Base-by-base conservation (phyloP, 805 yeast species). In the Yarrowia sp. region DNA sequence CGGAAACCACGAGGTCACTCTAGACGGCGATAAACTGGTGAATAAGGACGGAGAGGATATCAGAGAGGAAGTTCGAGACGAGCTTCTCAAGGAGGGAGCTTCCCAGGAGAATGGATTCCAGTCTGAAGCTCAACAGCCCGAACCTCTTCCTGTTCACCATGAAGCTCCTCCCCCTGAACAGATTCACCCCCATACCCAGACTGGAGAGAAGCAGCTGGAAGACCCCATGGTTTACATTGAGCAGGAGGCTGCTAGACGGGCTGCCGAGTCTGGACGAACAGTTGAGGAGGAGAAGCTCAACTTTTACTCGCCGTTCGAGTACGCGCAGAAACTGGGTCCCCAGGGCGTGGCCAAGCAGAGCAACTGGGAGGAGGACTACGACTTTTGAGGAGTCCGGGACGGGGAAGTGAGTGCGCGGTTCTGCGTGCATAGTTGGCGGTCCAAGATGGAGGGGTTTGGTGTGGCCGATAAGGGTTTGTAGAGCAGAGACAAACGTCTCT, bases 1-100 rank as follows among this genome's bases (percentile, higher is more conserved):
- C n/a, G 70, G 74, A 35, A 70, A 71, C 48, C 72, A 72, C 66
- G 53, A 71, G n/a, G 73, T 72, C 26, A 61, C 52, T 11, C 46
- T 74, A 12, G 74, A 73, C 8, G 75, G 73, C 3, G 71, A 71
- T n/a, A 71, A 73, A 65, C 72, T 74, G 56, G 75, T 74, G 8
- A 73, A 73, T 42, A 46, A 38, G 40, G 59, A 66, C 2, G 75
- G 75, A 43, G 61, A 63, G 15, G 74, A 72, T 12, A 67, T 72
- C 5, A 48, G 45, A 40, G 56, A 65, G 16, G 69, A 70, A 15
- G 55, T 41, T 14, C 9, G 41, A 14, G 36, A 40, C 22, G 43
- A 52, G 22, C 48, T 69, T 7, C 53, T 66, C 16, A 41, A 26
- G 14, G 69, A 63, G n/a, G 69, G 38, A 9, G 19, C 67, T 7